Evolutionary conservation across 331 rosid species (phyloP).

Genomic region (Erythrophleum ivorense): DNA sequence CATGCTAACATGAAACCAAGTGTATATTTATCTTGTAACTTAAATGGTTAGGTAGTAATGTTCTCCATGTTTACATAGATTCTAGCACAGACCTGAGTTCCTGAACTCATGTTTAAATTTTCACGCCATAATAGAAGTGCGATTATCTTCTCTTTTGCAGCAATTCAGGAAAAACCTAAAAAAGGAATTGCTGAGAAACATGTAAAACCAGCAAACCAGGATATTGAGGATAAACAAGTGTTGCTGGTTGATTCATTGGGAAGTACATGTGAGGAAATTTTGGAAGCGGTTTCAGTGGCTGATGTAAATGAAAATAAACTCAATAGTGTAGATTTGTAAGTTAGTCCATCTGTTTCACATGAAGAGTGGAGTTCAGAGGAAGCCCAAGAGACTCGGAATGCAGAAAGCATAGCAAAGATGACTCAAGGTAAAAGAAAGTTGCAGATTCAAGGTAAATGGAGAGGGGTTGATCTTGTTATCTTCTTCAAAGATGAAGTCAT

Average conservation of each 20-base stretch:
- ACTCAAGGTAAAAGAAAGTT: slow-evolving; percentile 69
- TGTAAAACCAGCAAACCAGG: slow-evolving; percentile 44
- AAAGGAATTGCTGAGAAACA: slow-evolving; percentile 38
- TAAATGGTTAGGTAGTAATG: background rate
- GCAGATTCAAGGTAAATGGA: slow-evolving; percentile 86
- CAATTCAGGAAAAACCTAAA: slow-evolving; percentile 52
- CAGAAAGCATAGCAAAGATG: slow-evolving; percentile 52
- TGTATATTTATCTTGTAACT: too few relatives aligned
- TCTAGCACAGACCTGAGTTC: background rate
- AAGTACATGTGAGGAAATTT: slow-evolving; percentile 42
- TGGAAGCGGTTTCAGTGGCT: slow-evolving; percentile 55
- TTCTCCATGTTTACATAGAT: background rate
- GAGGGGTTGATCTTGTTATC: slow-evolving; percentile 89
- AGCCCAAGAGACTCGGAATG: slow-evolving; percentile 43
- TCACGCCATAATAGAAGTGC: slow-evolving; percentile 25
- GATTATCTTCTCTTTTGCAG: slow-evolving; percentile 45
- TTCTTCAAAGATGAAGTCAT: slow-evolving; percentile 79
- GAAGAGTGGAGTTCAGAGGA: slow-evolving; percentile 51
- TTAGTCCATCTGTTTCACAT: slow-evolving; percentile 37
- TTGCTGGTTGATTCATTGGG: slow-evolving; percentile 50
- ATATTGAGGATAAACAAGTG: slow-evolving; percentile 46
- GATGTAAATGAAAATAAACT: slow-evolving; percentile 53
- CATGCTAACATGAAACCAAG: too few relatives aligned
- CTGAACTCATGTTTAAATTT: background rate
- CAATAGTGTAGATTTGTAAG: slow-evolving; percentile 38